These are phyloP conservation scores for Malus fusca DNA, from an alignment of 306 rosid species.

Conservation along the genomic window DNA sequence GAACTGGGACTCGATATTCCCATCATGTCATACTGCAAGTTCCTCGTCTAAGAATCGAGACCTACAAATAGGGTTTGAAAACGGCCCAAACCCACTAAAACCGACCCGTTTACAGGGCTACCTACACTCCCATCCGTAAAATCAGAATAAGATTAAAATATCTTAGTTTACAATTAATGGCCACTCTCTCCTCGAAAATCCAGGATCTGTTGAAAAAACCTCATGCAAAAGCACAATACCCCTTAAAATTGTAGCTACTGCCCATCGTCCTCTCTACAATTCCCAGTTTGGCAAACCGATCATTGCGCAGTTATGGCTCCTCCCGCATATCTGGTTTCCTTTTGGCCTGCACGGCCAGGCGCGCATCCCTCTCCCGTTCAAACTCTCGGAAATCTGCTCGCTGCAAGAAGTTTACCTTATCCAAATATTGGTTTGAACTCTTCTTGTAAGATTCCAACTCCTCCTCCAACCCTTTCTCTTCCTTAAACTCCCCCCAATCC, in stretches of 20 bases:
- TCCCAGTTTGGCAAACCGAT: not conserved
- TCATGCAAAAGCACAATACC: conserved; percentile 13
- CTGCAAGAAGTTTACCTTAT: conserved; percentile 78
- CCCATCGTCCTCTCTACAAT: not conserved
- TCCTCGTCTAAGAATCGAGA: not conserved
- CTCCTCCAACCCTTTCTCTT: conserved; percentile 67
- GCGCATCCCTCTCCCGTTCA: conserved; percentile 94
- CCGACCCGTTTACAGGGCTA: too few species aligned
- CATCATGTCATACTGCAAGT: not conserved
- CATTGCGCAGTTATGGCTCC: conserved; percentile 32
- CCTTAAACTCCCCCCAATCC: conserved; percentile 99
- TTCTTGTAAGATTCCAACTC: conserved; percentile 96
- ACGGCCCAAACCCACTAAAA: too few species aligned
- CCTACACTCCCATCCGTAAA: not conserved
- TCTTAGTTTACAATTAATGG: conserved; percentile 15
- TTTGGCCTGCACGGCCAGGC: conserved; percentile 69
- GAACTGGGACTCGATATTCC: not conserved
- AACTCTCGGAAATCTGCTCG: conserved; percentile 92
- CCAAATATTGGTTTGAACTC: conserved; percentile 95
- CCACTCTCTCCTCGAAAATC: conserved; percentile 7
- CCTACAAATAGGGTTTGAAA: not conserved
- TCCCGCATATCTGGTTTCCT: conserved; percentile 80
- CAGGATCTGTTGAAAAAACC: conserved; percentile 12
- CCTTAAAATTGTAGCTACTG: conserved; percentile 10
- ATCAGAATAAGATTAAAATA: not conserved